Evolutionary conservation across 169 alveolate species (phyloP), one percentile per base, ranked within the genome.

Genomic region (Plasmodium inui): DNA sequence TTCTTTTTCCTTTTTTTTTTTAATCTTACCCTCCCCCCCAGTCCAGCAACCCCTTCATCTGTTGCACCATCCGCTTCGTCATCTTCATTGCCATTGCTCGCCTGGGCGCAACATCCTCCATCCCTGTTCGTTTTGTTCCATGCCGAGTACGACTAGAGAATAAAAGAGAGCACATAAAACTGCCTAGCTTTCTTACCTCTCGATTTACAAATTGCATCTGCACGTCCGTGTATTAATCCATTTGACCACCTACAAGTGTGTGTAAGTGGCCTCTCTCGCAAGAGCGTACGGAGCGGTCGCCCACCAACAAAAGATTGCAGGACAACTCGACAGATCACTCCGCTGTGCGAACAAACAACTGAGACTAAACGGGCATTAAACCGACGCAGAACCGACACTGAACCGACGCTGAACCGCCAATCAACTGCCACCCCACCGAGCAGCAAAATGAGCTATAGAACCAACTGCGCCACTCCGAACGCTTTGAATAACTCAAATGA

Each of bases 391-490:
- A 41, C 14, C 14, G 50, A 4, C 50, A 41, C 50, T 9, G 4
- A 41, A 41, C 17, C 14, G 50, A 0, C 50, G 2, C 50, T 14
- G 2, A 12, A 50, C 8, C 19, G 61, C 4, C 61, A 1, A 0
- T 50, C 3, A 12, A 50, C 19, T 3, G 61, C 61, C 61, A 50
- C 19, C 61, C 61, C 19, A 50, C 76, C 17, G 76, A 67, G 37
- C 74, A 46, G 37, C 93, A 91, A 91, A 73, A 91, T 91, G 95
- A 91, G 92, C 83, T 81, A 91, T 72, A 67, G 83, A 72, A 81
- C 95, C 26, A 91, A 91, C 44, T 91, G 84, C 74, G 55, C 92
- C 85, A 39, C 84, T 19, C 55, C 89, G n/a, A 91, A 91, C 76
- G 91, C 88, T 78, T 70, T 91, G 95, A 91, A 91, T 91, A 91